Evolutionary conservation across 371 early-diverging fungal genomes (phyloP), one percentile per base, ranked within the genome.

Genomic region (Rhizopus delemar): DNA sequence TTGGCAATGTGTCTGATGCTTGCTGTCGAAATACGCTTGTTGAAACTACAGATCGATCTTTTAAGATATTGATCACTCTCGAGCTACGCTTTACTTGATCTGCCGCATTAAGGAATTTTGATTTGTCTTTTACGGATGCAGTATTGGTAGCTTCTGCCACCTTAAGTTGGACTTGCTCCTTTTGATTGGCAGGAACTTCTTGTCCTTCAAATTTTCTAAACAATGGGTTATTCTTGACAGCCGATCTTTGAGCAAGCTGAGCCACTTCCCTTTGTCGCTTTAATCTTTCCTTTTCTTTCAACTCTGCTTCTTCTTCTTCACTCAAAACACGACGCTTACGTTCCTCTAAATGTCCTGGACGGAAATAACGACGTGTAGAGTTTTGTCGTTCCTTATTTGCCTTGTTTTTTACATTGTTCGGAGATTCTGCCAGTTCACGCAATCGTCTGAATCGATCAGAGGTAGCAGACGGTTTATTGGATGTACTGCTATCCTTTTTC

Each of bases 341-440:
- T 46, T 68, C 73, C 46, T 72, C 73, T 8, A 72, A 13, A 59
- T 72, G 73, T 9, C 73, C 73, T 32, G 73, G 73, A 28, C 62
- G 57, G 41, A 72, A 72, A 22, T 72, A 69, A 13, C 66, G 65
- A 32, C 61, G 63, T 3, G 73, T 69, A 0, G 73, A 72, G 16
- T 68, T 66, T 22, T 72, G 73, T 6, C 73, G 56, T 51, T 66
- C 69, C 29, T 38, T 53, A 2, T 28, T 51, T n/a, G 50, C 33
- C 8, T 59, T 63, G 28, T 50, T 58, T 28, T 41, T 57, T 16
- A 11, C 49, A 15, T 51, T 62, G 22, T 58, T 58, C 11, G 65
- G 58, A 11, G 68, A 59, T 48, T 71, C 72, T 22, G 72, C 72
- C 33, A 68, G 15, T 58, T 68, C 68, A 15, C 68, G 62, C 29